A percentile compares a stretch with the other conserved stretches of the same genome.
Evolutionary conservation across 805 yeast genomes (phyloP).

Genomic region (Nakazawaea anatomiae): DNA sequence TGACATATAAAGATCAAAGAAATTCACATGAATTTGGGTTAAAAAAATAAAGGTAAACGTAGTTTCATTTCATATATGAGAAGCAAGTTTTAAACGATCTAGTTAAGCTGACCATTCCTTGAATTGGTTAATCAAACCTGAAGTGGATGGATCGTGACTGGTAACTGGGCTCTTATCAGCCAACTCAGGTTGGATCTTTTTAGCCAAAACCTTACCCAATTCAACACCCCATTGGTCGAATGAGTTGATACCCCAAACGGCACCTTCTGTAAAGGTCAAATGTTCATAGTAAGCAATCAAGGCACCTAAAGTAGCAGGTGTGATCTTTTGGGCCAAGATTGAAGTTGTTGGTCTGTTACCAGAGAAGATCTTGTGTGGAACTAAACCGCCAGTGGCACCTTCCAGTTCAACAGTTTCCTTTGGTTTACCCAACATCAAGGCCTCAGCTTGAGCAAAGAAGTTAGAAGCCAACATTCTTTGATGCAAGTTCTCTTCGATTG

Average conservation of each 20-base stretch:
- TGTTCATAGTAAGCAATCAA: slow-evolving; percentile 98
- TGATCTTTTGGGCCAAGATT: slow-evolving; percentile 89
- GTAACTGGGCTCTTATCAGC: slow-evolving; percentile 50
- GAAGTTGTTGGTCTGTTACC: slow-evolving; percentile 99
- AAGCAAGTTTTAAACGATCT: too few relatives aligned
- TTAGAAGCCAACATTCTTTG: slow-evolving; percentile 98
- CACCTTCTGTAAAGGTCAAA: slow-evolving; percentile 96
- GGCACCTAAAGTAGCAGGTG: slow-evolving; percentile 95
- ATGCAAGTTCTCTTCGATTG: slow-evolving; percentile 88
- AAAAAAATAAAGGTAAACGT: too few relatives aligned
- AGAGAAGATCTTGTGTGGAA: slow-evolving; percentile 93
- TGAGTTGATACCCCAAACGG: slow-evolving; percentile 98
- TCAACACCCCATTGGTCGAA: slow-evolving; percentile 99
- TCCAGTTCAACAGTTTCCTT: slow-evolving; percentile 79
- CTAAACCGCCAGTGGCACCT: slow-evolving; percentile 79
- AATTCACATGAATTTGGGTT: too few relatives aligned
- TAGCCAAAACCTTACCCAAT: slow-evolving; percentile 96
- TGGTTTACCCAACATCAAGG: slow-evolving; percentile 93
- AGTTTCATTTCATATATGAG: too few relatives aligned
- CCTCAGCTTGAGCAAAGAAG: slow-evolving; percentile 98
- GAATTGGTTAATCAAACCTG: slow-evolving; percentile 91
- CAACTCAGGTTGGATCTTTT: slow-evolving; percentile 88
- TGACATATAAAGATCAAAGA: too few relatives aligned
- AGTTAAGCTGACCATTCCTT: slow-evolving; percentile 59
- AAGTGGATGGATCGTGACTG: slow-evolving; percentile 86